phyloP scores from a whole-genome alignment of 305 asterid genomes.

The Fraxinus velutina region DNA sequence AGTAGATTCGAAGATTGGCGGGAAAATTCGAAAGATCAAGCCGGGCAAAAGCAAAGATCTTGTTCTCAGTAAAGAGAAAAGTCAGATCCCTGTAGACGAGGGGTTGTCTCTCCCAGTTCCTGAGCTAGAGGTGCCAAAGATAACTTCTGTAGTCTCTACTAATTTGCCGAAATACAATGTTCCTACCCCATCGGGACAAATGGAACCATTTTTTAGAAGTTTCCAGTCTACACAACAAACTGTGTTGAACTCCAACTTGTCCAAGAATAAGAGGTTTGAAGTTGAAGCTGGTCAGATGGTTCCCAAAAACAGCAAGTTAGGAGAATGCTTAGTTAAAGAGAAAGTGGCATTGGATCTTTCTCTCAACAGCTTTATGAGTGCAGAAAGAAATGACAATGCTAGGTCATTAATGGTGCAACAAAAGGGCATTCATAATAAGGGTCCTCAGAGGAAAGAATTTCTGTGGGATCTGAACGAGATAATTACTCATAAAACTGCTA shows the following conservation, averaged over 20 bases:
- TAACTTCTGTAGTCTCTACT: conserved; percentile 17
- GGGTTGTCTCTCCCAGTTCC: conserved; percentile 6
- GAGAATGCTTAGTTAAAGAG: conserved; percentile 21
- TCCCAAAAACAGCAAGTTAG: conserved; percentile 17
- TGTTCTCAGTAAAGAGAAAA: conserved; percentile 24
- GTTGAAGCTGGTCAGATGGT: conserved; percentile 27
- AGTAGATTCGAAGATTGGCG: conserved; percentile 9
- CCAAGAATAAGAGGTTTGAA: conserved; percentile 26
- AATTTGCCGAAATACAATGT: conserved; percentile 24
- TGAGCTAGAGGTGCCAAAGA: conserved; percentile 15
- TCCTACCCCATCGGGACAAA: conserved; percentile 23
- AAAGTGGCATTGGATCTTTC: conserved; percentile 43
- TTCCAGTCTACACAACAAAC: conserved; percentile 18
- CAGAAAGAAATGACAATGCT: conserved; percentile 24
- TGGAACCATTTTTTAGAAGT: conserved; percentile 13
- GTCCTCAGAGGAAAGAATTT: conserved; percentile 22
- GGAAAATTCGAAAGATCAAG: conserved; percentile 24
- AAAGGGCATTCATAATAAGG: conserved; percentile 30
- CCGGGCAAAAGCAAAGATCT: conserved; percentile 29
- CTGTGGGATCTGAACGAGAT: conserved; percentile 58
- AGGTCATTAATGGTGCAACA: conserved; percentile 22
- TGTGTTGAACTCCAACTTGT: conserved; percentile 13
- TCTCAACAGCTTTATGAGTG: conserved; percentile 28
- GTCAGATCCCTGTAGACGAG: conserved; percentile 19
- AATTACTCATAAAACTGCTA: conserved; percentile 29